phyloP scores from a whole-genome alignment of 225 moss, liverwort and hornwort genomes.

The Marchantia polymorpha region DNA sequence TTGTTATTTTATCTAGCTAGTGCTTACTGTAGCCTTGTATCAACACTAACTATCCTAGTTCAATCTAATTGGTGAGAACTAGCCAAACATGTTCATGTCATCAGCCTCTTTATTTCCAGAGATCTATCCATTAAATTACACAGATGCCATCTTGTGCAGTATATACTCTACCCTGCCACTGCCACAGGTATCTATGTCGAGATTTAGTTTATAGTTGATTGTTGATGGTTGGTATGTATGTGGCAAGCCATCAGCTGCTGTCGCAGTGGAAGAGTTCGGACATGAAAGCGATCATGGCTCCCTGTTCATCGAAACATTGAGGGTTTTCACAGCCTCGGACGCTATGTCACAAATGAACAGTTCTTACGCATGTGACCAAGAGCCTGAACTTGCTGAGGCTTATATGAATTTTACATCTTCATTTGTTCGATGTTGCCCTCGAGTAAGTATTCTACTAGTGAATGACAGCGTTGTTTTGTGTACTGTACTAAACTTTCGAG shows the following conservation, averaged over 20 bases:
- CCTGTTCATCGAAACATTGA: slow-evolving; percentile 78
- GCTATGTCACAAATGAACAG: slow-evolving; percentile 84
- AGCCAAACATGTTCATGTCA: neutral
- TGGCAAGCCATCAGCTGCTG: slow-evolving; percentile 63
- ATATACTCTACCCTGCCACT: neutral
- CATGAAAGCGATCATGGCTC: slow-evolving; percentile 76
- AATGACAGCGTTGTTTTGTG: neutral
- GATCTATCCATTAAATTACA: neutral
- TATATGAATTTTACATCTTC: slow-evolving; percentile 84
- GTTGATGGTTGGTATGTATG: slow-evolving; percentile 35
- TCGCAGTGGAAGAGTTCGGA: slow-evolving; percentile 91
- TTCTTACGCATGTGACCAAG: slow-evolving; percentile 93
- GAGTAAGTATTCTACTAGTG: slow-evolving; percentile 43
- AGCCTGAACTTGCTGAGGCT: slow-evolving; percentile 94
- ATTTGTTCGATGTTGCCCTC: slow-evolving; percentile 82
- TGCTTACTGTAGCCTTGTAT: neutral
- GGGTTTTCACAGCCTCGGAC: slow-evolving; percentile 75
- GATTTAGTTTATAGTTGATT: slow-evolving; percentile 17
- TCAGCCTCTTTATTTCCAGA: neutral
- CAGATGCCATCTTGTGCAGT: neutral
- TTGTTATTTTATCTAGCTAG: neutral
- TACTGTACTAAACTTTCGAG: neutral
- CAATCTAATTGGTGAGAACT: too few relatives aligned
- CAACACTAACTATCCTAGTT: neutral
- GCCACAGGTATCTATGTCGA: neutral